Evolutionary conservation across 1,139 yeast genomes (phyloP).

Genomic region (Debaryomyces psychrophilus): DNA sequence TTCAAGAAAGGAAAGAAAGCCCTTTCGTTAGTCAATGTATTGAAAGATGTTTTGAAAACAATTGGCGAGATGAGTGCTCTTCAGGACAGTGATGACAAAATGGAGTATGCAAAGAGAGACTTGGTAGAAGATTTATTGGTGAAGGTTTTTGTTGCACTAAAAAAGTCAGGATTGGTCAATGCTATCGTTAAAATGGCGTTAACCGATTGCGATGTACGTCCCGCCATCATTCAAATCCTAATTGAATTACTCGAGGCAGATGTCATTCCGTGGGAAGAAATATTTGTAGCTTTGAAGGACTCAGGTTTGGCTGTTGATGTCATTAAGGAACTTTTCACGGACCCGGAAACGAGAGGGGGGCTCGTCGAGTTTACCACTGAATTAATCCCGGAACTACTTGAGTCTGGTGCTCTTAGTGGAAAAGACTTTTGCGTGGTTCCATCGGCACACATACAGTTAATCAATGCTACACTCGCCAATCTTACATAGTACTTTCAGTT

Average conservation of each 20-base stretch:
- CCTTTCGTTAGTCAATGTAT: conserved; percentile 5
- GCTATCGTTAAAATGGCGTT: conserved; percentile 31
- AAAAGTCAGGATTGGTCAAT: conserved; percentile 35
- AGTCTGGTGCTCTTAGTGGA: conserved; percentile 13
- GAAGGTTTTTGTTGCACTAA: conserved; percentile 30
- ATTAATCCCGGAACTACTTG: conserved; percentile 30
- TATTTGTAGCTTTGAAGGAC: conserved; percentile 34
- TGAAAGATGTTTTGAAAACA: conserved; percentile 9
- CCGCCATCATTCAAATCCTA: conserved; percentile 27
- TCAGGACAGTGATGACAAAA: not conserved
- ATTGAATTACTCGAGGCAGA: conserved; percentile 32
- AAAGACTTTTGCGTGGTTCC: conserved; percentile 7
- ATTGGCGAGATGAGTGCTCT: conserved; percentile 7
- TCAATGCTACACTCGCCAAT: conserved; percentile 2
- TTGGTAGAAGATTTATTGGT: conserved; percentile 26
- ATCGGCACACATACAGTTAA: conserved; percentile 2
- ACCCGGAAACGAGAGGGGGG: conserved; percentile 35
- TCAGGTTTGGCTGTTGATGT: conserved; percentile 38
- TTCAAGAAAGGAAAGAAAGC: conserved; percentile 5
- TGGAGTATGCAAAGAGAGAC: conserved; percentile 15
- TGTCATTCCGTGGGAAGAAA: conserved; percentile 38
- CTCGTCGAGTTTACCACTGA: conserved; percentile 31
- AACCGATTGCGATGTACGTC: conserved; percentile 35
- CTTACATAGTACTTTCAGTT: not conserved
- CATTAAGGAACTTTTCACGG: conserved; percentile 29